Evolutionary conservation across 1,284 basidiomycete genomes (phyloP).

Genomic region (Ceratobasidium sp.): DNA sequence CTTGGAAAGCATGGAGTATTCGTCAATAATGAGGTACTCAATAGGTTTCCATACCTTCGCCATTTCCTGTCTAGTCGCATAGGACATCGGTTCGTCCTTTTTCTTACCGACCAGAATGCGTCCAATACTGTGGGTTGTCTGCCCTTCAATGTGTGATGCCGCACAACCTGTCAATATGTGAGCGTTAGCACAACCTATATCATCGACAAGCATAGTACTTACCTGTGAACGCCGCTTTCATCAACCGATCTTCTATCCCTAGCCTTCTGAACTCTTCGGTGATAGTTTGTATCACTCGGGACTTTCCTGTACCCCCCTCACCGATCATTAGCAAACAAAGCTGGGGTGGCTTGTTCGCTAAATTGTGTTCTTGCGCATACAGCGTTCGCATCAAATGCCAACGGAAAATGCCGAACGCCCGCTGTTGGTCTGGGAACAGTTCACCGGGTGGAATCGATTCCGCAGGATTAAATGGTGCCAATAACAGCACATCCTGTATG

Average conservation of each 20-base stretch:
- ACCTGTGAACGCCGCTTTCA: constrained; percentile 58
- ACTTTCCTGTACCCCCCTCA: constrained; percentile 60
- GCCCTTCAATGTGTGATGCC: constrained; percentile 56
- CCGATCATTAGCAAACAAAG: constrained; percentile 57
- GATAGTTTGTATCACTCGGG: constrained; percentile 57
- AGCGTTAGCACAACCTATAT: neutral
- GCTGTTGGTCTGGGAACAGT: constrained; percentile 27
- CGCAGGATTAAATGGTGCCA: neutral
- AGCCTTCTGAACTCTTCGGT: constrained; percentile 48
- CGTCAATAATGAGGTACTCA: constrained; percentile 57
- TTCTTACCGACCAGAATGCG: neutral
- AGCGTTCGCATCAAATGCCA: constrained; percentile 25
- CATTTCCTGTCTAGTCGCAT: neutral
- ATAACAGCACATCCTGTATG: no score
- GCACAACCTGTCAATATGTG: constrained; percentile 47
- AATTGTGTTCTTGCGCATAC: neutral
- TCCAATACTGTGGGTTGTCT: constrained; percentile 54
- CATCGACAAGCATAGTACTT: constrained; percentile 43
- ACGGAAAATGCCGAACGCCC: constrained; percentile 33
- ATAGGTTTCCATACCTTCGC: constrained; percentile 23
- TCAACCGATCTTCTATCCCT: constrained; percentile 46
- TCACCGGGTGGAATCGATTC: neutral
- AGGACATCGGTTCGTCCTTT: neutral
- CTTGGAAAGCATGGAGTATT: constrained; percentile 57
- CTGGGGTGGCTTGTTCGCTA: constrained; percentile 44